Percentiles rank a stretch among this genome's conserved stretches.
phyloP scores from a whole-genome alignment of 2,329 filamentous ascomycete genomes.

The Ophioceras dolichostomum region DNA sequence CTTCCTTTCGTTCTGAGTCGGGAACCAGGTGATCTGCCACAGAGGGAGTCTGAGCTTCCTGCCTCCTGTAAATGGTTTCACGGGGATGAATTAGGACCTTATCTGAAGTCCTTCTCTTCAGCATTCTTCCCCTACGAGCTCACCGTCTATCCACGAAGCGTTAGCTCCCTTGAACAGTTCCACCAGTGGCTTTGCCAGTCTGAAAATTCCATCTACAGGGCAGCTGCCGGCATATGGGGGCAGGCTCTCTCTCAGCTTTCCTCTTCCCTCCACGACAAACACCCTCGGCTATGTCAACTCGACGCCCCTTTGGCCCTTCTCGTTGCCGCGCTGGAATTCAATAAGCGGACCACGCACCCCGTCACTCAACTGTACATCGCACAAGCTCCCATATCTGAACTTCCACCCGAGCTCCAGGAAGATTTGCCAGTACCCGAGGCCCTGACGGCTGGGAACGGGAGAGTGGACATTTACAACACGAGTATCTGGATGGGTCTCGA shows the following conservation, averaged over 20 bases:
- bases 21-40: too few species aligned
- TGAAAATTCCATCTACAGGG: too few species aligned
- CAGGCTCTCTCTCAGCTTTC: too few species aligned
- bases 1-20: too few species aligned
- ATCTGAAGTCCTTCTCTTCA: slow-evolving; percentile 18
- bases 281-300: slow-evolving; percentile 40
- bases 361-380: slow-evolving; percentile 63
- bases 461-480: slow-evolving; percentile 74
- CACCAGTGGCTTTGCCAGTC: slow-evolving; percentile 6
- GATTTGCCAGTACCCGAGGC: slow-evolving; percentile 58
- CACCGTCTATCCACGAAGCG: slow-evolving; percentile 8
- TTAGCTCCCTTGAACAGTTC: slow-evolving; percentile 2
- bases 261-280: background rate
- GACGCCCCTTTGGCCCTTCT: slow-evolving; percentile 53
- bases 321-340: slow-evolving; percentile 40
- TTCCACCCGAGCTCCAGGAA: slow-evolving; percentile 48
- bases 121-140: slow-evolving; percentile 26
- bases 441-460: slow-evolving; percentile 51
- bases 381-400: slow-evolving; percentile 59
- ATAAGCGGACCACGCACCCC: slow-evolving; percentile 10
- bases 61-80: background rate
- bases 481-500: slow-evolving; percentile 82
- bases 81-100: slow-evolving; percentile 9
- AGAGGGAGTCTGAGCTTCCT: background rate
- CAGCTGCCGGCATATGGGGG: too few species aligned